These are phyloP conservation scores for Elsinoe necatrix DNA, from an alignment of 2,329 filamentous ascomycete species.

Conservation along the genomic window DNA sequence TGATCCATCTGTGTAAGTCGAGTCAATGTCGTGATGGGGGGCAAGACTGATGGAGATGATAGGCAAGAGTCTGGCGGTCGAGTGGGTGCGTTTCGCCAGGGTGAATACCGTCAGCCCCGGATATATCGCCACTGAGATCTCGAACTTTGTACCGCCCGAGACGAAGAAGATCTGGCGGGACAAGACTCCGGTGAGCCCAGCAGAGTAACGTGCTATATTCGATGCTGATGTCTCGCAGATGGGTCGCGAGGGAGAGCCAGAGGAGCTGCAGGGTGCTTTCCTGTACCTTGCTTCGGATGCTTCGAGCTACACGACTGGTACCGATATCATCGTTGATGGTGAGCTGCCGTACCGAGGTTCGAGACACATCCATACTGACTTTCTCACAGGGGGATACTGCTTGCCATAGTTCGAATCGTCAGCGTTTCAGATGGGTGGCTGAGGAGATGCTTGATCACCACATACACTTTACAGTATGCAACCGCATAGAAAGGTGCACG, in stretches of 20 bases:
- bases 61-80: conserved; percentile 63
- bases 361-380: background rate
- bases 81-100: conserved; percentile 68
- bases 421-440: background rate
- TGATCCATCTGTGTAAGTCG: conserved; percentile 40
- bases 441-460: background rate
- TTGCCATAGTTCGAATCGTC: background rate
- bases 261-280: conserved; percentile 76
- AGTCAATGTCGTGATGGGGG: background rate
- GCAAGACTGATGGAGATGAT: conserved; percentile 17
- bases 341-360: conserved; percentile 44
- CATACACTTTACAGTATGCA: background rate
- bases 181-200: conserved; percentile 46
- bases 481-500: too few species aligned
- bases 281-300: conserved; percentile 75
- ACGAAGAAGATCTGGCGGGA: conserved; percentile 66
- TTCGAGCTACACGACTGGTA: conserved; percentile 69
- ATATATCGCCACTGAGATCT: conserved; percentile 68
- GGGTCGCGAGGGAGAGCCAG: conserved; percentile 62
- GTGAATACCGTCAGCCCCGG: conserved; percentile 63
- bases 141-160: conserved; percentile 54
- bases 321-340: conserved; percentile 60
- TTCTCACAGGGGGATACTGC: conserved; percentile 8
- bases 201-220: background rate
- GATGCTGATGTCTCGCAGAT: conserved; percentile 36